phyloP scores from a whole-genome alignment of 768 basidiomycete genomes.

The Gymnopilus junonius region DNA sequence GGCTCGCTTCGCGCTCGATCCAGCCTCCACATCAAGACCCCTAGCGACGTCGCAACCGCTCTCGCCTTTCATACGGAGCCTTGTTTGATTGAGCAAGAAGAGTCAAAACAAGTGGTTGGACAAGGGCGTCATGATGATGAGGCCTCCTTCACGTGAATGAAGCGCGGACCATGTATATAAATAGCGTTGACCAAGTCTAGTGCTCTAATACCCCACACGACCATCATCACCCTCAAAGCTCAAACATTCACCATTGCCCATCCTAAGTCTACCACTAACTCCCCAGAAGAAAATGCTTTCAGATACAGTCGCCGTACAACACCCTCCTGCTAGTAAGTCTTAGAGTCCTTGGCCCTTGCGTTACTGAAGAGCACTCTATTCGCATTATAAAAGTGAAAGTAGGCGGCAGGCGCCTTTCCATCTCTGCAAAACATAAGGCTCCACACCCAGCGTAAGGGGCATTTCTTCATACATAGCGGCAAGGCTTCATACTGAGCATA shows the following conservation, averaged over 20 bases:
- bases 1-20: too few species aligned
- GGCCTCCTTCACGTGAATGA: neutral
- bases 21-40: too few species aligned
- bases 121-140: neutral
- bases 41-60: neutral
- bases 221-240: neutral
- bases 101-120: neutral
- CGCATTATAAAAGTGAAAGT: constrained; percentile 57
- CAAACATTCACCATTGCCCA: neutral
- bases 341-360: too few species aligned
- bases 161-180: neutral
- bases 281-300: neutral
- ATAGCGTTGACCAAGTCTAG: neutral
- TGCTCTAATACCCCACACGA: neutral
- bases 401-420: constrained; percentile 55
- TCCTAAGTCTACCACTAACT: neutral
- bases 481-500: neutral
- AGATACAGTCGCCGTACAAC: neutral
- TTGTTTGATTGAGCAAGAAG: neutral
- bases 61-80: neutral
- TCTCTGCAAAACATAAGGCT: constrained; percentile 42
- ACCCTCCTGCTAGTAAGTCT: neutral
- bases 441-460: constrained; percentile 36
- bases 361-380: too few species aligned
- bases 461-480: neutral